These are phyloP conservation scores for Stipa capillata DNA, from an alignment of 176 grass and related monocot species.

Conservation along the genomic window DNA sequence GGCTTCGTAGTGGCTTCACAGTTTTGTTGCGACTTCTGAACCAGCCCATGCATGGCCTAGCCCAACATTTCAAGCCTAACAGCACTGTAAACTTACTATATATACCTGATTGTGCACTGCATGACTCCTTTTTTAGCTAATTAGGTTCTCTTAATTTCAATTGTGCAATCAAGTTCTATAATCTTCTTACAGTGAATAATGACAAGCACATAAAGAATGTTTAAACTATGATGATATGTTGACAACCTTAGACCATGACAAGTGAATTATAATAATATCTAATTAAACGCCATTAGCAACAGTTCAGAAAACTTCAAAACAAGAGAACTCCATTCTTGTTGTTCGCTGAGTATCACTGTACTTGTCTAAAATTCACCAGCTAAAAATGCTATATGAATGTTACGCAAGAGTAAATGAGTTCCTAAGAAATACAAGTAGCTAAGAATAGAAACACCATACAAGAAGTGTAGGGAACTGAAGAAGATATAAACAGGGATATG, in stretches of 20 bases:
- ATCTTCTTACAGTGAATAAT: slow-evolving; percentile 8
- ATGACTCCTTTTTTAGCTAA: neutral
- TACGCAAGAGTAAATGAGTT: neutral
- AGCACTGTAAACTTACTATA: neutral
- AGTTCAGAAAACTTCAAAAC: neutral
- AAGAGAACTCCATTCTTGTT: neutral
- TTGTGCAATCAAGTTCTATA: neutral
- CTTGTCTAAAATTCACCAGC: neutral
- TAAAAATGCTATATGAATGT: neutral
- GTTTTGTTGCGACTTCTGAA: neutral
- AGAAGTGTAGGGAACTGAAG: neutral
- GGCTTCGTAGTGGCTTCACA: neutral
- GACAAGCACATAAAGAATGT: neutral
- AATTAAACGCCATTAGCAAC: neutral
- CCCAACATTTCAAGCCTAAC: neutral
- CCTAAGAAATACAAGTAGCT: neutral
- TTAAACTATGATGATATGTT: neutral
- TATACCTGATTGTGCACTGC: neutral
- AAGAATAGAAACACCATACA: neutral
- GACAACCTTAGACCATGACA: neutral
- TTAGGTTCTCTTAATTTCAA: neutral
- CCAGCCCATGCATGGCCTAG: neutral
- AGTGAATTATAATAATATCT: neutral
- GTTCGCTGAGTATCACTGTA: neutral
- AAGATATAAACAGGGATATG: neutral